Conservation (phyloP, 345 rosid genomes). For the Hibiscus tridactylites region DNA sequence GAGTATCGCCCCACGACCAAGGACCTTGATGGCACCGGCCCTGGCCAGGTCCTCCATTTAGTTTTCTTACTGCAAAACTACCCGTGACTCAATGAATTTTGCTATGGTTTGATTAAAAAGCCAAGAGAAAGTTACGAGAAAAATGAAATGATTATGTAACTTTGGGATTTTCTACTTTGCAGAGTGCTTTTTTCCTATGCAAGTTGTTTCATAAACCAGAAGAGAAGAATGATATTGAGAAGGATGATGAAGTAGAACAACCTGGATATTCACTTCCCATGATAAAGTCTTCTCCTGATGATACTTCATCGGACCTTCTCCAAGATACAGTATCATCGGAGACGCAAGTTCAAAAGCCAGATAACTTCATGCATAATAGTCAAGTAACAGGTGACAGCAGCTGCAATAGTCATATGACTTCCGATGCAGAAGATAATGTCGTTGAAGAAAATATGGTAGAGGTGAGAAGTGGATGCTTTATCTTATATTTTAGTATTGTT, state of each 20-base stretch:
- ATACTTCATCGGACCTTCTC: conserved; percentile 53
- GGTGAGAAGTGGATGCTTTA: conserved; percentile 24
- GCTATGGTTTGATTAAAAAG: too few species aligned
- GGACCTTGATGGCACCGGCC: conserved; percentile 69
- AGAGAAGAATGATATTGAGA: conserved; percentile 32
- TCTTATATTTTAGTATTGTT: too few species aligned
- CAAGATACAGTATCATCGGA: conserved; percentile 38
- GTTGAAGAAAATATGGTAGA: conserved; percentile 27
- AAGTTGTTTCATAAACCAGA: conserved; percentile 73
- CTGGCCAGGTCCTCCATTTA: conserved; percentile 53
- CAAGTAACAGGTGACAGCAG: conserved; percentile 28
- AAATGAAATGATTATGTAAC: neutral
- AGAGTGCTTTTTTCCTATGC: conserved; percentile 72
- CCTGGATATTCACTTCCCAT: conserved; percentile 37
- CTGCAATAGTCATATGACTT: conserved; percentile 37
- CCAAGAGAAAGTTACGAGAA: neutral
- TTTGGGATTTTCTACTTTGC: neutral
- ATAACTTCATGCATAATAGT: conserved; percentile 23
- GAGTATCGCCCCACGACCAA: conserved; percentile 73
- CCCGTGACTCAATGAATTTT: too few species aligned
- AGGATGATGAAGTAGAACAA: conserved; percentile 47
- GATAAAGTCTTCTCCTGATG: conserved; percentile 53
- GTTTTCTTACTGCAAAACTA: neutral
- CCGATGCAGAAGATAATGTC: conserved; percentile 44
- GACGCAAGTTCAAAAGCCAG: conserved; percentile 15